Percentiles rank a stretch among this genome's conserved stretches.
phyloP scores from a whole-genome alignment of 2,329 filamentous ascomycete species.

The Sphaerulina musiva region DNA sequence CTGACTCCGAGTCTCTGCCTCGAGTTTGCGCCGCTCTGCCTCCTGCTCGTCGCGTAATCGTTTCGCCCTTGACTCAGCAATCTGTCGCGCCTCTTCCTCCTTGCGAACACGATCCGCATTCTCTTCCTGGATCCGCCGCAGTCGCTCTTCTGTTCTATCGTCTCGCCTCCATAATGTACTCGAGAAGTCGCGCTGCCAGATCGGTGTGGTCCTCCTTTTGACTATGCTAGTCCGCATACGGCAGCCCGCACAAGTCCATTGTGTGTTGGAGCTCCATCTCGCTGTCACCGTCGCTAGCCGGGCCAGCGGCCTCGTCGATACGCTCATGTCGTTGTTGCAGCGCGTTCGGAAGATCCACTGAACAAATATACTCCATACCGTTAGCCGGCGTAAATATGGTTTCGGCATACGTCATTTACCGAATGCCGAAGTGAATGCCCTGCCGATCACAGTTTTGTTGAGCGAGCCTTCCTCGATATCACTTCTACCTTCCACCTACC shows the following conservation, averaged over 20 bases:
- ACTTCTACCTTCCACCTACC: neutral
- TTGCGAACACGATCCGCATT: conserved; percentile 2
- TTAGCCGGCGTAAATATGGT: neutral
- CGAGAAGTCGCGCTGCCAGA: conserved; percentile 15
- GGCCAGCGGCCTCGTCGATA: neutral
- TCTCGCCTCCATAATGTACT: conserved; percentile 7
- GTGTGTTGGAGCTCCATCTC: conserved; percentile 4
- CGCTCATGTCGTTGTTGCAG: neutral
- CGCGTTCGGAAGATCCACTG: neutral
- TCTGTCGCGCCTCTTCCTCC: conserved; percentile 7
- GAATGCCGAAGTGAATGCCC: conserved; percentile 4
- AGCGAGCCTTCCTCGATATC: conserved; percentile 8
- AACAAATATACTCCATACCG: too few species aligned
- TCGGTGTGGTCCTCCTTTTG: neutral
- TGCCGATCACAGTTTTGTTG: conserved; percentile 7
- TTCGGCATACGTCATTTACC: neutral
- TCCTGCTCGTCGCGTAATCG: conserved; percentile 7
- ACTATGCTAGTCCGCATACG: conserved; percentile 8
- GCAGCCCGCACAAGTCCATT: conserved; percentile 23
- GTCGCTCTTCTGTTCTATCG: conserved; percentile 5
- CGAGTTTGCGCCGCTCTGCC: neutral
- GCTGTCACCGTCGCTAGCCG: neutral
- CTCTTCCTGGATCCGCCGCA: neutral
- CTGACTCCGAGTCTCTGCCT: neutral
- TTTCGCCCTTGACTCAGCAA: conserved; percentile 2